Base-by-base conservation (phyloP, 1,284 basidiomycete genomes). In the Puccinia brachypodii region DNA sequence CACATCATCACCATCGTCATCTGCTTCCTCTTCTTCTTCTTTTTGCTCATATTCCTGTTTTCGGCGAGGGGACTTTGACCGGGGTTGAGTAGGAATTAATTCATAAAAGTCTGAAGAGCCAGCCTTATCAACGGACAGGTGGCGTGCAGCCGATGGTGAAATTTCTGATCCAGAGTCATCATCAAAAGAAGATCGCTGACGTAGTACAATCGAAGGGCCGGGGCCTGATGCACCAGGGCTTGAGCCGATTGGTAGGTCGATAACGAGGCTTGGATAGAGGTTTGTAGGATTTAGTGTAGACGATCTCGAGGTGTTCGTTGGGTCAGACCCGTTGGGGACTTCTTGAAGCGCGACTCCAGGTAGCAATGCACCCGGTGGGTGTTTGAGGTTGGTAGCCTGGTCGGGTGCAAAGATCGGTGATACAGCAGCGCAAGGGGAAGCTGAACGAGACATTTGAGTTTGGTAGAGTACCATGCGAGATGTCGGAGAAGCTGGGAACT, bases 111-210 rank as follows among this genome's bases (percentile, higher is more conserved):
- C 2, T 36, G 31, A 40, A 50, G 62, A 68, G 0, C 50, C 50
- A 33, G 13, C 40, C 6, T 71, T 73, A 36, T 56, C 28, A 28
- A 56, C 71, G 31, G 36, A 14, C 50, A 56, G 38, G 47, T 42
- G 28, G n/a, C 44, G 76, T 1, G 64, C 38, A 22, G 31, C 47
- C n/a, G 50, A 69, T n/a, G 42, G 50, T 1, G 76, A 78, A 76
- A 64, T 33, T 25, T 78, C 64, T 31, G 66, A 53, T 33, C 58
- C 58, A 47, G 75, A 76, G 66, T 78, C 76, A 40, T 78, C 76
- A 68, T 78, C 76, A 56, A 78, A 78, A 0, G 76, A 78, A 33
- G 76, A 78, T 38, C 62, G 22, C 33, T 66, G 76, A 22, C 76
- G 62, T n/a, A 76, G 40, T 40, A 38, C 33, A 3, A 64, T 44